Evolutionary conservation across 805 yeast genomes (phyloP).

Genomic region (Candida multigemmis): DNA sequence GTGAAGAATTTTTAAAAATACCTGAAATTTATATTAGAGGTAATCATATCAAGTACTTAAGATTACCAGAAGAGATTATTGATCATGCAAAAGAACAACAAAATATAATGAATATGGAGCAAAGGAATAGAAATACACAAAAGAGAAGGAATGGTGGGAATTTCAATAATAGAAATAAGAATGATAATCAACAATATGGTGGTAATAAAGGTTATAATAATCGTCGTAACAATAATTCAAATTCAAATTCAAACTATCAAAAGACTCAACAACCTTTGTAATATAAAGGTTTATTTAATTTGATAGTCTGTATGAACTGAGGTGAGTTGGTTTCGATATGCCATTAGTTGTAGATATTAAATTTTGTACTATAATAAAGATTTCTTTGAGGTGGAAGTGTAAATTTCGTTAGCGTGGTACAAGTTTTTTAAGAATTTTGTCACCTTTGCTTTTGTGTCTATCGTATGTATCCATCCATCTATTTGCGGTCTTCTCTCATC

Average conservation of each 20-base stretch:
- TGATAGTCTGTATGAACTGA: slow-evolving; percentile 1
- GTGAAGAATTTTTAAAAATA: slow-evolving; percentile 51
- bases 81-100: slow-evolving; percentile 70
- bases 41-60: slow-evolving; percentile 67
- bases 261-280: slow-evolving; percentile 4
- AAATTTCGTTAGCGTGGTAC: no score
- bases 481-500: no score
- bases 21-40: slow-evolving; percentile 81
- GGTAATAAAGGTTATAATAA: slow-evolving; percentile 5
- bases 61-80: slow-evolving; percentile 67
- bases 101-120: slow-evolving; percentile 41
- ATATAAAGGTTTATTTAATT: slow-evolving; percentile 1
- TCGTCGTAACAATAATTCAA: slow-evolving; percentile 6
- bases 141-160: slow-evolving; percentile 27
- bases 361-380: no score
- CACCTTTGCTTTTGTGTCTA: no score
- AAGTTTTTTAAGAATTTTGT: no score
- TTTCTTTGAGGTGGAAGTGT: no score
- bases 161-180: slow-evolving; percentile 10
- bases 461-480: no score
- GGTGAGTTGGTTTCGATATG: slow-evolving; percentile 2
- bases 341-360: no score
- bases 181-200: slow-evolving; percentile 4
- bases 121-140: slow-evolving; percentile 36
- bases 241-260: slow-evolving; percentile 2